Base-by-base conservation (phyloP, 306 rosid genomes). In the Herpetospermum pedunculosum region DNA sequence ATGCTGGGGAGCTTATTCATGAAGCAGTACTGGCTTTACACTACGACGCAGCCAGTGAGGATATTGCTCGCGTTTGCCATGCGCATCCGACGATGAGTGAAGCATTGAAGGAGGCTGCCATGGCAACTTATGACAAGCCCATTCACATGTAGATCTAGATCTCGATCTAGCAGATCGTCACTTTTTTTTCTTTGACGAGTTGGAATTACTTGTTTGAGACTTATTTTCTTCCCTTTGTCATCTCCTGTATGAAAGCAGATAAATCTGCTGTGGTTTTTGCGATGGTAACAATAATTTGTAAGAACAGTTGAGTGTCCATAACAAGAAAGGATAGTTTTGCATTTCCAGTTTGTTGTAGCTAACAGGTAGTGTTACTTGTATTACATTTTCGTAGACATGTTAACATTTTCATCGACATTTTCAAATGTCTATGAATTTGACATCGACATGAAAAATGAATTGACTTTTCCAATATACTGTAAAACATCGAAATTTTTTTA, bases 41-140 rank as follows among this genome's bases (percentile, higher is more conserved):
- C 72, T 94, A 91, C 47, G 97, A 89, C 73, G 98, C 97, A 12
- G 75, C 97, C 0, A 94, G 97, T 69, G 97, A 94, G 80, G 98
- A 94, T 88, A 89, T 94, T 19, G 98, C 98, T n/a, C 97, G 97
- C 0, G 98, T 94, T 73, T 94, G 98, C 83, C 97, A 94, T 77
- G 98, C 97, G 0, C 98, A 94, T 84, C 98, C 98, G 26, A 94
- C 95, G 34, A 85, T 91, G 98, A 94, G 98, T 2, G 96, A 94
- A 88, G 98, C 98, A 47, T 30, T 94, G 82, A 94, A 94, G 88
- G 98, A 94, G 85, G 98, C 98, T 53, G 96, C 94, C 49, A 94
- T 94, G 98, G 98, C 97, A 60, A 94, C 97, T 25, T 91, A 80
- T 80, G 98, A 94, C 96, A 94, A 94, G 80, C 91, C 98, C 37